Percentiles rank a stretch among this genome's conserved stretches.
Conservation (phyloP, 192 early-diverging fungal genomes). For the Gamsiella multidivaricata region DNA sequence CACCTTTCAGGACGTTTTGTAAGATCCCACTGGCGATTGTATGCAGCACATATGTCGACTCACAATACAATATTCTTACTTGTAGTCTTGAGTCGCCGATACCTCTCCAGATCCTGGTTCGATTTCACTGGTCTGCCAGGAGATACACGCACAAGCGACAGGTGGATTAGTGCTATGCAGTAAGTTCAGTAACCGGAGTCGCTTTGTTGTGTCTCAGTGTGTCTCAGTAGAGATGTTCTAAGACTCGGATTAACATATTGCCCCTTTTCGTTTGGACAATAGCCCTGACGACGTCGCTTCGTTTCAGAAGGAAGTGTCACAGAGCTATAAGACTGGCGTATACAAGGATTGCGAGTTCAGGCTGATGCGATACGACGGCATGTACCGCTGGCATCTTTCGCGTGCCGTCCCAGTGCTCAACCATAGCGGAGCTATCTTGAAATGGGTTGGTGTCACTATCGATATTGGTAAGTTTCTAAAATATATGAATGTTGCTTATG, state of each 20-base stretch:
- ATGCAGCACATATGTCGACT: too few relatives aligned
- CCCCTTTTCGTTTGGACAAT: not conserved
- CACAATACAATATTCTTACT: too few relatives aligned
- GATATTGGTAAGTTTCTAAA: slow-evolving; percentile 51
- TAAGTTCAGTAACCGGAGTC: slow-evolving; percentile 12
- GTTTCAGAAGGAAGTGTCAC: slow-evolving; percentile 51
- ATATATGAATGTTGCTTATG: not conserved
- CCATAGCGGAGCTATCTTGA: slow-evolving; percentile 39
- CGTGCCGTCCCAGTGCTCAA: slow-evolving; percentile 41
- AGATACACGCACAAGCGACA: slow-evolving; percentile 42
- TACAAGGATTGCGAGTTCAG: slow-evolving; percentile 54
- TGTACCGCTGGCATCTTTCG: slow-evolving; percentile 51
- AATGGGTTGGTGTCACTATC: slow-evolving; percentile 50
- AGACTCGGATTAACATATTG: too few relatives aligned
- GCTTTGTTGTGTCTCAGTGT: not conserved
- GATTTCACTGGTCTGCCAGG: slow-evolving; percentile 45
- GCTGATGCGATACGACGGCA: slow-evolving; percentile 50
- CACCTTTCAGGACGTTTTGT: too few relatives aligned
- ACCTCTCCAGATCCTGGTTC: slow-evolving; percentile 51
- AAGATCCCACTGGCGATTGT: too few relatives aligned
- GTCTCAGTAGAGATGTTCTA: not conserved
- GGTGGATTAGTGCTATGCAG: slow-evolving; percentile 54
- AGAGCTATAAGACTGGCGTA: slow-evolving; percentile 51
- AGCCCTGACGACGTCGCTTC: slow-evolving; percentile 49
- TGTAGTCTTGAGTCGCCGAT: slow-evolving; percentile 36